phyloP scores from a whole-genome alignment of 208 protist genomes.

The Leishmania major region DNA sequence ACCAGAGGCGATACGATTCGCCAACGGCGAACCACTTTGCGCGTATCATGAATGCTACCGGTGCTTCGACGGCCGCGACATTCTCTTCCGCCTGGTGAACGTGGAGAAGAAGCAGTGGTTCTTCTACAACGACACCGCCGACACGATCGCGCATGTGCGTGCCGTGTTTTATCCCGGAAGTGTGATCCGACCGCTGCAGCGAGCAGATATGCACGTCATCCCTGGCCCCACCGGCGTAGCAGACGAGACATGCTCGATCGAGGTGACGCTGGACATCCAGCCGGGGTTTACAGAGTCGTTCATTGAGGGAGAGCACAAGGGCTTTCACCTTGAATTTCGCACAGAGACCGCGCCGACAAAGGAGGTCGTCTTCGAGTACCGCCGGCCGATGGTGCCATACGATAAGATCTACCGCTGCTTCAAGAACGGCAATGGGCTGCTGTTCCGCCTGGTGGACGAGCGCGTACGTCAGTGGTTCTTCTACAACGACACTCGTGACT shows the following conservation, averaged over 20 bases:
- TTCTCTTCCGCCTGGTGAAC: slow-evolving; percentile 75
- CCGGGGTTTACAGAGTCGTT: slow-evolving; percentile 80
- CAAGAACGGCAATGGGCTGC: slow-evolving; percentile 71
- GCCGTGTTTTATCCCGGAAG: slow-evolving; percentile 40
- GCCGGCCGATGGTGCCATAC: slow-evolving; percentile 53
- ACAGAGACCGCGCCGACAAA: slow-evolving; percentile 55
- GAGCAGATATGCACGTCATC: slow-evolving; percentile 19
- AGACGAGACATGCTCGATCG: slow-evolving; percentile 38
- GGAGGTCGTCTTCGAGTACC: slow-evolving; percentile 61
- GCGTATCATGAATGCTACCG: slow-evolving; percentile 53
- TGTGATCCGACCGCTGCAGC: slow-evolving; percentile 46
- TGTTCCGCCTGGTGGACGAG: slow-evolving; percentile 69
- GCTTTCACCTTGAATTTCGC: slow-evolving; percentile 57
- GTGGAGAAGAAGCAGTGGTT: slow-evolving; percentile 46
- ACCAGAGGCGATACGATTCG: slow-evolving; percentile 26
- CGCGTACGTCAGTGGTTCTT: slow-evolving; percentile 43
- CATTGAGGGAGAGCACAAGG: slow-evolving; percentile 59
- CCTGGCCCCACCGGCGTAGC: slow-evolving; percentile 12
- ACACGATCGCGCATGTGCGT: slow-evolving; percentile 42
- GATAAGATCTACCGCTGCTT: slow-evolving; percentile 80
- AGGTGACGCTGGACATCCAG: slow-evolving; percentile 70
- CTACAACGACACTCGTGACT: slow-evolving; percentile 66
- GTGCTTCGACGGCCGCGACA: slow-evolving; percentile 67
- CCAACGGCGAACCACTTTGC: slow-evolving; percentile 43
- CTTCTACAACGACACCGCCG: slow-evolving; percentile 82